Evolutionary conservation across 2,329 filamentous ascomycete genomes (phyloP), one percentile per base, ranked within the genome.

Genomic region (Aschersonia sp.): DNA sequence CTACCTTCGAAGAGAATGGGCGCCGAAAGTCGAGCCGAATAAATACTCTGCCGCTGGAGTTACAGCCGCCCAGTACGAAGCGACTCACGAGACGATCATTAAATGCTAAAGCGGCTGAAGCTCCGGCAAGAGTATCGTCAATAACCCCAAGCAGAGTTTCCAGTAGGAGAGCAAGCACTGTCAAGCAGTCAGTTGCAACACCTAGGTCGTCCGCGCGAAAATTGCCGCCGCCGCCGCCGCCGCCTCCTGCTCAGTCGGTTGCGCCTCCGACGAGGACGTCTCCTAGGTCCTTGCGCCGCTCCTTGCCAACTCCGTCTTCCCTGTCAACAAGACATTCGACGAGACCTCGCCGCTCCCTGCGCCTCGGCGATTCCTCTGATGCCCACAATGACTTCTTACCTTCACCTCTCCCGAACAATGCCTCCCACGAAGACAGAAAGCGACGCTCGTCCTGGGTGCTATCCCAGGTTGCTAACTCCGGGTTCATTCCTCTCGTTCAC

Each of bases 1-100:
- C 90, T 4, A 84, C 85, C 1, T 89, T 94, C 61, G 76, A 84
- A 43, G 78, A 75, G 67, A 85, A 75, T 76, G 87, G 85, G 45
- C 75, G 75, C 53, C 74, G 80, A 51, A 82, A 80, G 58, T 84
- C 80, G 29, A 78, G 78, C 41, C 74, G 80, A 51, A 77, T 79
- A 56, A 83, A 83, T 58, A 61, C 61, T 2, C 57, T 79, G 11
- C 75, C 76, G 14, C 51, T 74, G 32, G 75, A 80, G 51, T 55
- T 75, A 42, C 71, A 73, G 51, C 66, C 70, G 12, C 66, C 62
- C 43, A 66, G 67, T 40, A 68, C 69, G 46, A 78, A 73, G 54
- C 69, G 76, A 47, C 63, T 70, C 50, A 78, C 74, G 2, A 67
- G 76, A 52, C 66, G 69, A 47, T 63, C 62, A 22, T 43, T 55